phyloP scores from a whole-genome alignment of 345 rosid genomes.

The Citrus maxima region DNA sequence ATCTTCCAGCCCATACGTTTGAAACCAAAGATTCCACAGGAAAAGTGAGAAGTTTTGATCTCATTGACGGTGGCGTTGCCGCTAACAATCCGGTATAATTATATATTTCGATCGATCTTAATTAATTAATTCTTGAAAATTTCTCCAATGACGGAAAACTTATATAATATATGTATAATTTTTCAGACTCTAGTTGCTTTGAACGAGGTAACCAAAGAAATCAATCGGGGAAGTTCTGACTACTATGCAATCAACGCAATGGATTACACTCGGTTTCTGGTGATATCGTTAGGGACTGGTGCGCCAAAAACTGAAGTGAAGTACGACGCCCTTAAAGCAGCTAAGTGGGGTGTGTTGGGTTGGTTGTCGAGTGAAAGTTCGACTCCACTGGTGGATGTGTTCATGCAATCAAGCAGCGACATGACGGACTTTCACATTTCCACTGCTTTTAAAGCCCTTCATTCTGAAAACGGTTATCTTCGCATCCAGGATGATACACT shows the following conservation, averaged over 20 bases:
- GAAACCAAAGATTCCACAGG: constrained; percentile 33
- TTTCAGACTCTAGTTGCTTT: constrained; percentile 40
- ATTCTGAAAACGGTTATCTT: constrained; percentile 33
- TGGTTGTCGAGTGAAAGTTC: constrained; percentile 31
- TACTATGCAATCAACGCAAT: constrained; percentile 26
- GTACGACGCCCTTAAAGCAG: constrained; percentile 30
- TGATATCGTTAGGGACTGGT: constrained; percentile 42
- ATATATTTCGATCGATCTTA: not conserved
- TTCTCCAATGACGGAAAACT: too few species aligned
- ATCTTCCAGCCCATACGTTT: constrained; percentile 49
- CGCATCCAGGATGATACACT: constrained; percentile 60
- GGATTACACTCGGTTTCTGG: constrained; percentile 33
- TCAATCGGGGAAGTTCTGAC: constrained; percentile 10
- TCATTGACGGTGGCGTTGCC: constrained; percentile 76
- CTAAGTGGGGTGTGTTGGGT: constrained; percentile 40
- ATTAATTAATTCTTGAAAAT: too few species aligned
- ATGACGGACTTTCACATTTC: constrained; percentile 39
- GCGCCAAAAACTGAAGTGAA: constrained; percentile 20
- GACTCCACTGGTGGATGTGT: constrained; percentile 34
- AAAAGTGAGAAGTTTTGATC: constrained; percentile 43
- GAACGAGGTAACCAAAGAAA: constrained; percentile 38
- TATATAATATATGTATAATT: not conserved
- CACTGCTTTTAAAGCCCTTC: constrained; percentile 37
- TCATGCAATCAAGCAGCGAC: constrained; percentile 36
- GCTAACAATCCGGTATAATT: constrained; percentile 45